phyloP scores from a whole-genome alignment of 2,329 filamentous ascomycete species.

The Phialemonium atrogriseum region DNA sequence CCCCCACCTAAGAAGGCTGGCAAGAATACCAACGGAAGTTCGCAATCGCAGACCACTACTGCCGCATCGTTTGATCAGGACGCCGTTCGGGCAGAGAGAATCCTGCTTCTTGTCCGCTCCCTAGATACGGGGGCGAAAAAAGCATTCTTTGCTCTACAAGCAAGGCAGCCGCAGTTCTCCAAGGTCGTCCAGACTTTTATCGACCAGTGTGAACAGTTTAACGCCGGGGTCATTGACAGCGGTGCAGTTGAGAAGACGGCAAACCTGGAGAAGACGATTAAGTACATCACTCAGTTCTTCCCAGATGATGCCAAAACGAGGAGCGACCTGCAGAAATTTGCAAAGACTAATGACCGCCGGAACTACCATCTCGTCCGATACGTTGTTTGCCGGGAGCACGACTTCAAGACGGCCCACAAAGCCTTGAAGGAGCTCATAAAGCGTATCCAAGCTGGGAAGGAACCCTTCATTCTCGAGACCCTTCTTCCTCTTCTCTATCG shows the following conservation, averaged over 20 bases:
- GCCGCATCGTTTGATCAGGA: slow-evolving; percentile 53
- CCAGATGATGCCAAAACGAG: slow-evolving; percentile 66
- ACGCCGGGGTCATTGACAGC: slow-evolving; percentile 74
- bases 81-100: slow-evolving; percentile 72
- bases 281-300: slow-evolving; percentile 65
- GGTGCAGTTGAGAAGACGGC: slow-evolving; percentile 61
- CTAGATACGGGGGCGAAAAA: slow-evolving; percentile 71
- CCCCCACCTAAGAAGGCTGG: slow-evolving; percentile 52
- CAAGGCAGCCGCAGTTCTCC: slow-evolving; percentile 65
- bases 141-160: slow-evolving; percentile 82
- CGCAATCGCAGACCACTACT: slow-evolving; percentile 39
- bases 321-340: slow-evolving; percentile 80
- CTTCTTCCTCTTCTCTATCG: slow-evolving; percentile 77
- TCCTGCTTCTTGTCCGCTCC: slow-evolving; percentile 71
- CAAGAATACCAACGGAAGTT: slow-evolving; percentile 53
- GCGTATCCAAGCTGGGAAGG: slow-evolving; percentile 62
- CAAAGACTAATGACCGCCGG: slow-evolving; percentile 81
- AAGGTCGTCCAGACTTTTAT: slow-evolving; percentile 70
- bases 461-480: slow-evolving; percentile 64
- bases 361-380: slow-evolving; percentile 85
- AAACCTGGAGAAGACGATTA: slow-evolving; percentile 63
- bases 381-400: slow-evolving; percentile 73
- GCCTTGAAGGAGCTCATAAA: slow-evolving; percentile 86
- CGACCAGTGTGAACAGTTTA: slow-evolving; percentile 79
- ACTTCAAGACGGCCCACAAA: slow-evolving; percentile 85